Base-by-base conservation (phyloP, 2,329 filamentous ascomycete genomes). In the Claviceps capensis region DNA sequence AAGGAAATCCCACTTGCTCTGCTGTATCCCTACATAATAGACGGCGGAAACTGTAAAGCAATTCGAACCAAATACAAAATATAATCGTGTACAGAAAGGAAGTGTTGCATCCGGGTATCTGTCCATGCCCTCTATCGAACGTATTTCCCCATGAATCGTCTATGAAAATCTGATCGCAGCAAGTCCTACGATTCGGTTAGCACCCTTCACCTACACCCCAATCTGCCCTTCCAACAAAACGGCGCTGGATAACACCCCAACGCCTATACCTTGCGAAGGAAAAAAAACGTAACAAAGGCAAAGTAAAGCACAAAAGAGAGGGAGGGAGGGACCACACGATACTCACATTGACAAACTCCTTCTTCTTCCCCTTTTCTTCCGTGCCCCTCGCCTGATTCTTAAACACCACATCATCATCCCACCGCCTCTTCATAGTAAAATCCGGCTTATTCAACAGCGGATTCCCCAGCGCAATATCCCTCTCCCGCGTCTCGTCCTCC, bases 381-480 rank as follows among this genome's bases (percentile, higher is more conserved):
- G 90, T 95, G 8, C 91, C 93, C 54, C 93, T 79, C 37, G 91
- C 93, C 71, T 98, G 93, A 68, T 98, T 98, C 74, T 95, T 97
- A 72, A 98, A 98, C 2, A 98, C 90, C 13, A 98, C 93, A 65
- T 98, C 93, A 62, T 98, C 93, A 61, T 98, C 93, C 93, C 93
- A 98, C 60, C 90, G 74, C 59, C 88, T 75, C 76, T 95, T 96
- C 63, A 96, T 83, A 53, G 84, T 89, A 66, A 94, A 97, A 60
- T 95, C 89, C 19, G 79, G 71, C 65, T 87, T 86, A 49, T 97
- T 96, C 52, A 98, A 77, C 49, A 98, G 71, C 41, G 93, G 93
- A 66, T 98, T 98, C 6, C 93, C 93, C 43, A 86, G 73, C 38
- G 93, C 91, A 61, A 97, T 95, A 61, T 96, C 87, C 57, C 82